A percentile compares a stretch with the other conserved stretches of the same genome.
Evolutionary conservation across 371 early-diverging fungal genomes (phyloP).

Genomic region (Nematocida sp.): DNA sequence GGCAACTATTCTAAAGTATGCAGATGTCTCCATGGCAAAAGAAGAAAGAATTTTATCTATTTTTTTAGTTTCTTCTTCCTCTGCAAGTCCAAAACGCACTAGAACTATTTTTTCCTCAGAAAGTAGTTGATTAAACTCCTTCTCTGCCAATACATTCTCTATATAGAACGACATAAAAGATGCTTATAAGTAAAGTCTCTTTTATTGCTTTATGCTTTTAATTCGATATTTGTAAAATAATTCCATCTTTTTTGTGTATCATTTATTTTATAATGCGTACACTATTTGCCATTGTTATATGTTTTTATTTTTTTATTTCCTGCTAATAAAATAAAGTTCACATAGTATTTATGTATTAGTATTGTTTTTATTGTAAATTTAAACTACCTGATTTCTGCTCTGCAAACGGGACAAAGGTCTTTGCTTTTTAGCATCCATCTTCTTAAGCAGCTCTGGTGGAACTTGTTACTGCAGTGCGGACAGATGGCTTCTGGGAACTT

Average conservation of each 20-base stretch:
- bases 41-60: constrained; percentile 7
- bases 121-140: constrained; percentile 8
- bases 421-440: constrained; percentile 57
- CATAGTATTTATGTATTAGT: not conserved
- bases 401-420: constrained; percentile 62
- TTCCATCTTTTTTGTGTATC: too few relatives aligned
- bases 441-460: constrained; percentile 58
- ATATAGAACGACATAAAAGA: constrained; percentile 46
- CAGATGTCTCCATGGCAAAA: not conserved
- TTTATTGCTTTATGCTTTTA: too few relatives aligned
- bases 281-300: too few relatives aligned
- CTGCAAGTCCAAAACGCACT: constrained; percentile 36
- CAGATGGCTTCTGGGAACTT: constrained; percentile 59
- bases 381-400: constrained; percentile 38
- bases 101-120: constrained; percentile 18
- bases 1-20: constrained; percentile 30
- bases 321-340: not conserved
- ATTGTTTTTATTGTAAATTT: constrained; percentile 10
- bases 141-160: not conserved
- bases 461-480: constrained; percentile 60
- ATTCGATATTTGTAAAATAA: too few relatives aligned
- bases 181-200: too few relatives aligned
- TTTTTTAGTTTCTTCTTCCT: not conserved
- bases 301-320: too few relatives aligned
- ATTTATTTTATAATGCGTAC: too few relatives aligned